Base-by-base conservation (phyloP, 345 rosid genomes). In the Syzygium grande region DNA sequence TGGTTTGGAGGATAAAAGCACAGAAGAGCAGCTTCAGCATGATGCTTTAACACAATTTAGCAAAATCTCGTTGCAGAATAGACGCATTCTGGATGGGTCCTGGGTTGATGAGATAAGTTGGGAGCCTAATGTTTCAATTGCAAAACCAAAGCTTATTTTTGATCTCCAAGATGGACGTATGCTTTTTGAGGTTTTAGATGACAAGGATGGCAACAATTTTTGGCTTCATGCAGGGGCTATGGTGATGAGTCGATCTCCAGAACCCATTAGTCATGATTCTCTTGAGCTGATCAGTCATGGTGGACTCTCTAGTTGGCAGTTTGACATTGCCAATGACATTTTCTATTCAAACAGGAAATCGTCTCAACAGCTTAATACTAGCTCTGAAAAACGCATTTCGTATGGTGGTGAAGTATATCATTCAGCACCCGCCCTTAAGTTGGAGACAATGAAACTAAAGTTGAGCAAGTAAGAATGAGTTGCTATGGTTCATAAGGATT, bases 101-200 rank as follows among this genome's bases (percentile, higher is more conserved):
- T 98, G 99, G 99, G 88, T 95, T 89, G 93, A 96, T 88, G 90
- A 93, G 90, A 93, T 98, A 88, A 92, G 95, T 89, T 96, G 99
- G 99, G 99, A 96, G 43, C 91, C 97, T 30, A 87, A 91, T 79
- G 89, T 90, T 80, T 85, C 89, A 85, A 87, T 88, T 52, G 73
- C 91, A 43, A 95, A 93, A 88, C 95, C 98, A 65, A 96, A 94
- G 95, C 92, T 98, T 79, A 95, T 98, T 90, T 93, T 94, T 88
- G 98, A 98, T 92, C 98, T 98, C 90, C 98, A 94, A 89, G 99
- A 98, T 91, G 94, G 95, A 92, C 97, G 95, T 88, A 98, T 98
- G 99, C 95, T 96, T 89, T 96, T 96, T 91, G 97, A 98, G 92
- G 92, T 96, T 90, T 86, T 93, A 84, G 97, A 96, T 95, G 89